Evolutionary conservation across 805 yeast species (phyloP).

Genomic region (Isabelozyma pseudorhagii): DNA sequence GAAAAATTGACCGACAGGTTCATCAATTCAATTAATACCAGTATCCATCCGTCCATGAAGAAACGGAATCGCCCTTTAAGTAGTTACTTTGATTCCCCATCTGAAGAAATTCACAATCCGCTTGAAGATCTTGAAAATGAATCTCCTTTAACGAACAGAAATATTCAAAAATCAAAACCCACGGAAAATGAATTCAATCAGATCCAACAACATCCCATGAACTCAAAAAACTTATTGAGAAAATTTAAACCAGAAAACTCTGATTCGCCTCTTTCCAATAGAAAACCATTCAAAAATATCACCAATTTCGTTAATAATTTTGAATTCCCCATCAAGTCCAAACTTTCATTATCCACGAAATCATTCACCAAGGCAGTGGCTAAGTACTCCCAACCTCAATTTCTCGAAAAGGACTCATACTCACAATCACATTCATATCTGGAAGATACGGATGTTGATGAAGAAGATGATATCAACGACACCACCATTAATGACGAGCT

Average conservation of each 20-base stretch:
- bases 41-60: background rate
- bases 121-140: slow-evolving; percentile 4
- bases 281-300: slow-evolving; percentile 26
- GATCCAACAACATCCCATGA: slow-evolving; percentile 1
- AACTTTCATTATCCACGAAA: slow-evolving; percentile 6
- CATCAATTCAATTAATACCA: too few relatives aligned
- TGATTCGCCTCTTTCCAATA: slow-evolving; percentile 14
- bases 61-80: slow-evolving; percentile 27
- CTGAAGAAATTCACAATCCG: slow-evolving; percentile 4
- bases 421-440: background rate
- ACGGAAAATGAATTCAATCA: slow-evolving; percentile 1
- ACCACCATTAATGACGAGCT: background rate
- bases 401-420: background rate
- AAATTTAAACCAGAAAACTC: background rate
- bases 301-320: slow-evolving; percentile 13
- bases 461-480: background rate
- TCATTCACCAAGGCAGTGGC: slow-evolving; percentile 2
- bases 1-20: too few relatives aligned
- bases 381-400: background rate
- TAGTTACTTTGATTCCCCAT: slow-evolving; percentile 39
- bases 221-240: background rate
- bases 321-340: slow-evolving; percentile 17
- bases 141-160: background rate
- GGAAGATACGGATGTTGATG: slow-evolving; percentile 8
- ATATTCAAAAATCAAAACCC: slow-evolving; percentile 2